Base-by-base conservation (phyloP, 1,284 basidiomycete genomes). In the Ceratobasidium sp. region DNA sequence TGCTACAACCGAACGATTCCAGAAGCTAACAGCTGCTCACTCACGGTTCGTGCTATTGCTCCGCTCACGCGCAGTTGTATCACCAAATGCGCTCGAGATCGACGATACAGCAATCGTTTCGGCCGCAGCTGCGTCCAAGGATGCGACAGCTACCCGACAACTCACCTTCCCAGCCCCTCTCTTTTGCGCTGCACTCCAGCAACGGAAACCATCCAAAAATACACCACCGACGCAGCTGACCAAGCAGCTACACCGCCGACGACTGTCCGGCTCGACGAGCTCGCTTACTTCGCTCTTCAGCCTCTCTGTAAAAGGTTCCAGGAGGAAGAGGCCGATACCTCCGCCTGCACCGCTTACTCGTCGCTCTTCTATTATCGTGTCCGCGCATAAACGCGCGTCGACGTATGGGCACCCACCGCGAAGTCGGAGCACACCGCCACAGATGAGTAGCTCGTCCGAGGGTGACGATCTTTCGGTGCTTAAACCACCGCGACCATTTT, bases 1-100 rank as follows among this genome's bases (percentile, higher is more conserved):
- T 21, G 58, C 52, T 26, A 62, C 65, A 1, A 83, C 84, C 1
- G 71, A 79, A 12, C 83, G 81, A 46, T 80, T 89, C 32, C 80
- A 83, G 30, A 78, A 82, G 1, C 80, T 90, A 18, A 81, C 87
- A 1, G 84, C 84, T 26, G 85, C 87, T 0, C 89, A 92, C 77
- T 89, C 90, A 14, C 87, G 90, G n/a, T 86, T 90, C 76, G 88
- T 92, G 26, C 84, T 92, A 10, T 81, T 91, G 12, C 80, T 92
- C 5, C 91, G 92, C 75, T 86, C 89, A 3, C 81, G 90, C 39
- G 88, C 89, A 32, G 73, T 75, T 18, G 53, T 41, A n/a, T 57
- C 60, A 9, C 72, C 61, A 18, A 58, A 57, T 23, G 58, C 74
- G 16, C 73, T 64, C 30, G 57, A 71, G 36, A 0, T 88, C 39